A percentile compares a stretch with the other conserved stretches of the same genome.
phyloP scores from a whole-genome alignment of 768 basidiomycete genomes.

The Pluteus cervinus region DNA sequence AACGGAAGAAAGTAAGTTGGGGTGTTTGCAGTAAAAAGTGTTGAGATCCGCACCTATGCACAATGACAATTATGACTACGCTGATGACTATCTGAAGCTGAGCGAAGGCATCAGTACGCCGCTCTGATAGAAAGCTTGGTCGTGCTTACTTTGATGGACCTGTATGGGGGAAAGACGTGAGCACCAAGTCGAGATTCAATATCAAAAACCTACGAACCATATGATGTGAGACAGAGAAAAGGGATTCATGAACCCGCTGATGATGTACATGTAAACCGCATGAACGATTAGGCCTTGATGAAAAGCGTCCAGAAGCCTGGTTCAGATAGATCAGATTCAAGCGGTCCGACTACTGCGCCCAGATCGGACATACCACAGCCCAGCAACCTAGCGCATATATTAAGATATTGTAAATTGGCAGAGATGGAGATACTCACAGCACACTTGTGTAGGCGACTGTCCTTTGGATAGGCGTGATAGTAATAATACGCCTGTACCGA shows the following conservation, averaged over 20 bases:
- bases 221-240: constrained; percentile 17
- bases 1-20: background rate
- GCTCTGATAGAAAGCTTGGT: too few species aligned
- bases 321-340: background rate
- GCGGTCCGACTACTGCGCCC: too few species aligned
- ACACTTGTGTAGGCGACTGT: constrained; percentile 28
- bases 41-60: constrained; percentile 30
- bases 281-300: constrained; percentile 28
- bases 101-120: too few species aligned
- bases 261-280: constrained; percentile 28
- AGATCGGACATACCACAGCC: constrained; percentile 25
- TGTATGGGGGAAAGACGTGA: constrained; percentile 7
- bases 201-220: constrained; percentile 19
- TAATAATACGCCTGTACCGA: constrained; percentile 33
- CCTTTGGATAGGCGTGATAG: constrained; percentile 30
- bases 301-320: constrained; percentile 28
- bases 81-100: too few species aligned
- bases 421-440: constrained; percentile 19
- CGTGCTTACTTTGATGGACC: constrained; percentile 31
- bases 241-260: constrained; percentile 28
- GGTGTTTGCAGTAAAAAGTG: background rate
- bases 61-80: constrained; percentile 37
- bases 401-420: too few species aligned
- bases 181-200: background rate
- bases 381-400: constrained; percentile 24